These are phyloP conservation scores for Solanum lycopersicoides DNA, from an alignment of 257 asterid genomes.

Conservation along the genomic window DNA sequence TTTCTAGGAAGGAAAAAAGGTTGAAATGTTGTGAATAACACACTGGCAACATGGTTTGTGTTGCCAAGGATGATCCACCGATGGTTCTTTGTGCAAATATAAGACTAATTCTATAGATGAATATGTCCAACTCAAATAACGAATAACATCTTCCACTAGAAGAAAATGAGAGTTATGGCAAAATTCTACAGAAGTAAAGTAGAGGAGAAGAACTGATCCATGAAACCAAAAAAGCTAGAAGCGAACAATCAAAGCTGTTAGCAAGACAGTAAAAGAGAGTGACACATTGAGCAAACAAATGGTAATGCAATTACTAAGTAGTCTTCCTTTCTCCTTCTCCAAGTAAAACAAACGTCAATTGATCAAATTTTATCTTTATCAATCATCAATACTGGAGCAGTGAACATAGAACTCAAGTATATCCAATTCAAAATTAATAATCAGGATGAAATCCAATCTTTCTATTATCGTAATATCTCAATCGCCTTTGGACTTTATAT, in stretches of 20 bases:
- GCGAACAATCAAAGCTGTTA: background rate
- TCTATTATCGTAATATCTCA: background rate
- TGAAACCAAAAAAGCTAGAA: background rate
- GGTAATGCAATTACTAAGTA: background rate
- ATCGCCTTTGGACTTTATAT: background rate
- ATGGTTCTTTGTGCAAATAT: background rate
- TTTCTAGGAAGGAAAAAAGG: background rate
- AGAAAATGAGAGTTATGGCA: background rate
- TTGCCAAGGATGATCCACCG: background rate
- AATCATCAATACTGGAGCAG: background rate
- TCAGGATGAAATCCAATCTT: background rate
- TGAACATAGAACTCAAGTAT: background rate
- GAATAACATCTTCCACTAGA: background rate
- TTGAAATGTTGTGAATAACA: background rate
- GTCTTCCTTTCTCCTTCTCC: background rate
- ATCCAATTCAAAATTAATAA: background rate
- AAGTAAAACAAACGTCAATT: background rate
- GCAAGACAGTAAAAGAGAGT: background rate
- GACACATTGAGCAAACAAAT: background rate
- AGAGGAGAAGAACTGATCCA: background rate
- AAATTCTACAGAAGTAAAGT: background rate
- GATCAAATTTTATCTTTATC: background rate
- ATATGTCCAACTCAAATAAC: background rate
- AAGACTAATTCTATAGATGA: background rate
- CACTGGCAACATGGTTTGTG: background rate